Percentiles rank a stretch among this genome's conserved stretches.
These are phyloP conservation scores for Botrytis fragariae DNA, from an alignment of 2,329 filamentous ascomycete genomes.

Conservation along the genomic window DNA sequence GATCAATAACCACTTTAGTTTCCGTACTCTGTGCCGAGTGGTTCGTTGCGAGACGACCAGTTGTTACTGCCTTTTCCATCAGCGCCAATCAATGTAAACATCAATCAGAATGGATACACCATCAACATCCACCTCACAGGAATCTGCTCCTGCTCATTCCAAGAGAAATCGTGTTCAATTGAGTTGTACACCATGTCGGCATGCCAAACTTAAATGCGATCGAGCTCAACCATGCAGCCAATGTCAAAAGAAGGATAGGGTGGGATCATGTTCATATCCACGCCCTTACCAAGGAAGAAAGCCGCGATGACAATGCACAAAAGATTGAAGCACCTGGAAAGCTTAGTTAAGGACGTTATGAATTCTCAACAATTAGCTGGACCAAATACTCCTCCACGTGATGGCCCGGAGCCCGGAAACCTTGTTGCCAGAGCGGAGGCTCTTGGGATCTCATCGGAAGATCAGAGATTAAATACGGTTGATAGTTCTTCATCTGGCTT, in stretches of 20 bases:
- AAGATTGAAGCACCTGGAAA: slow-evolving; percentile 53
- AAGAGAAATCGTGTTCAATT: slow-evolving; percentile 24
- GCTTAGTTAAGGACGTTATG: slow-evolving; percentile 57
- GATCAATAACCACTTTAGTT: background rate
- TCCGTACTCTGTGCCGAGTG: background rate
- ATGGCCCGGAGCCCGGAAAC: background rate
- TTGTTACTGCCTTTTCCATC: background rate
- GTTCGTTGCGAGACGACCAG: background rate
- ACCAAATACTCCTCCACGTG: background rate
- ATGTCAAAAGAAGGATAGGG: slow-evolving; percentile 50
- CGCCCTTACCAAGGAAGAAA: slow-evolving; percentile 40
- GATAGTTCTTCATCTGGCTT: background rate
- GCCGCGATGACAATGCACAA: slow-evolving; percentile 51
- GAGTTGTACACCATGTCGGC: slow-evolving; percentile 26
- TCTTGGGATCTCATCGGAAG: background rate
- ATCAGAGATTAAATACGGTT: background rate
- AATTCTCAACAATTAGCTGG: slow-evolving; percentile 21
- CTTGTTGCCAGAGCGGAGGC: background rate
- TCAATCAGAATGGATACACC: background rate
- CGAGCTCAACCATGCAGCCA: slow-evolving; percentile 51
- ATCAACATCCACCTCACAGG: background rate
- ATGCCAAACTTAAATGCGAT: slow-evolving; percentile 48
- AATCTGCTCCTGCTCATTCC: background rate
- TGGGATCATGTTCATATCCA: slow-evolving; percentile 50
- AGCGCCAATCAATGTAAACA: background rate